Base-by-base conservation (phyloP, 352 stramenopile species). In the Globisporangium apiculatum region DNA sequence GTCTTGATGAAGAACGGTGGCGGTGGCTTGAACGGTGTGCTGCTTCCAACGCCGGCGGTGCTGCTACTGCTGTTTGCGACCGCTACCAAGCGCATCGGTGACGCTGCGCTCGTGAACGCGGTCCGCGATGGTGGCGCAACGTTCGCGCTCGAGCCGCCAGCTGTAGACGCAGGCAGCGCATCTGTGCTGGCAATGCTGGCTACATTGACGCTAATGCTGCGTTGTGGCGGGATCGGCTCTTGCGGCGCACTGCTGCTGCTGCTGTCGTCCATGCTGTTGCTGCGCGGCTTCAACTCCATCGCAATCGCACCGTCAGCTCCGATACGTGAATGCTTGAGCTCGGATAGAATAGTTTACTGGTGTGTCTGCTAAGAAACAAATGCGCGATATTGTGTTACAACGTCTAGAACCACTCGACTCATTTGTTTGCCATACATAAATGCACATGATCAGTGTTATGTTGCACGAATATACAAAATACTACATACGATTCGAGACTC, bases 1-100 rank as follows among this genome's bases (percentile, higher is more conserved):
- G 66, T 72, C 63, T 75, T 77, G 68, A 77, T 62, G 38, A 76
- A 62, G 42, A 77, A 58, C 11, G 64, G 48, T 11, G 67, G 65
- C 40, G 62, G 64, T 45, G 57, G 57, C 38, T 56, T 48, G 15
- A 46, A 31, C 24, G 24, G 24, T 3, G 24, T 31, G 24, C 24
- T 45, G 24, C 43, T 38, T 36, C 42, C 12, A n/a, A 6, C n/a
- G 35, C 36, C 40, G 50, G 8, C 38, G 4, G 15, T 43, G 11
- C 50, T 15, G 24, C 8, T 53, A 5, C 38, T 31, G 5, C 5
- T 45, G 41, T 63, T 63, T 15, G 48, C 45, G 5, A 50, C 15
- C 24, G 53, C 59, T 7, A 35, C 41, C 31, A 65, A 18, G 2
- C 59, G 53, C 47, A 65, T 41, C 5, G 59, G 59, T 14, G 59